Base-by-base conservation (phyloP, 1,284 basidiomycete species). In the Irpex sp. region DNA sequence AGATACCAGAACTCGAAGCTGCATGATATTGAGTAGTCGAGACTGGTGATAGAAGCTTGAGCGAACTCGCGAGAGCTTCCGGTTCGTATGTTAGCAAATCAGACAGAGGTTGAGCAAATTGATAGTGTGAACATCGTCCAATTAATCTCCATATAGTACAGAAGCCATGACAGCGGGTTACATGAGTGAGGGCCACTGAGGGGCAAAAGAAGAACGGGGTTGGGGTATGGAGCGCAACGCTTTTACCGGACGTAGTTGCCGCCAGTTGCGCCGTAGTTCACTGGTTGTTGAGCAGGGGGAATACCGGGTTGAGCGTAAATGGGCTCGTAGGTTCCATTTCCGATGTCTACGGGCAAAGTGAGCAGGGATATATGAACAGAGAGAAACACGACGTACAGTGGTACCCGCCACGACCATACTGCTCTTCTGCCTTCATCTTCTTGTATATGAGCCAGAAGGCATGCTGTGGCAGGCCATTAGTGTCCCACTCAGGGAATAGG, bases 341-440 rank as follows among this genome's bases (percentile, higher is more conserved):
- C 85, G 61, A 83, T 71, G 68, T 87, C 85, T 87, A 68, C 13
- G 53, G 11, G 8, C 54, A 47, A 57, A 31, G 55, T 63, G 31
- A 31, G 61, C 50, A 51, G 21, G 57, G 9, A 0, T 8, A 54
- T 4, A 39, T 46, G 37, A 21, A 39, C 3, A 6, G 35, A 19
- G 57, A 11, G 13, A 9, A 47, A 21, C 35, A 9, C 33, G 46
- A 77, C 78, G 63, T 69, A 83, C 77, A 81, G 58, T 72, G 70
- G 76, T 81, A 86, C 39, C 82, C 81, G 33, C 80, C 80, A 5
- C 71, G 74, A 21, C 86, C 86, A 70, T 83, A 87, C 47, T 75
- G 70, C 71, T 87, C 85, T 68, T 87, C 85, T 0, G 86, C 86
- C 67, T 83, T 79, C 76, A 86, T 86, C 70, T 80, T 79, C 76